Conservation (phyloP, 495 filamentous ascomycete species). For the Hypoxylon subgilvum region DNA sequence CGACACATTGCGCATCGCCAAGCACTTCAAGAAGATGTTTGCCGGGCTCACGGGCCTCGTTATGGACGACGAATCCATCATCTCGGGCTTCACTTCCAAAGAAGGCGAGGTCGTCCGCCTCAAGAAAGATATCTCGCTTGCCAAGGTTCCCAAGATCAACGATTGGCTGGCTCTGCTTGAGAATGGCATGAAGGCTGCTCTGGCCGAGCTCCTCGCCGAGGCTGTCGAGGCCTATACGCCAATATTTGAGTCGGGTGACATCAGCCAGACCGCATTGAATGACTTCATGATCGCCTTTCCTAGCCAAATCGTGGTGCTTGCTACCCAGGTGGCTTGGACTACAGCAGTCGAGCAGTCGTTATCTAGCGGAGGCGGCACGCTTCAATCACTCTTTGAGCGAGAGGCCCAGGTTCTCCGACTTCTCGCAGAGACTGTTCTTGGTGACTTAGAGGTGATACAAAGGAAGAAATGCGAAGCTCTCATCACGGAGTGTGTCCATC, state of each 20-base stretch:
- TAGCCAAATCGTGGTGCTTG: conserved; percentile 93
- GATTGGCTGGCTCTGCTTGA: conserved; percentile 95
- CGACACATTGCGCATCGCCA: conserved; percentile 91
- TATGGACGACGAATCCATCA: conserved; percentile 87
- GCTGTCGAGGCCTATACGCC: conserved; percentile 77
- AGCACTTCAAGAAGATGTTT: conserved; percentile 99
- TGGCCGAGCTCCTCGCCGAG: conserved; percentile 88
- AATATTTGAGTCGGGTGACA: conserved; percentile 68
- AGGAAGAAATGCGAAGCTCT: conserved; percentile 98
- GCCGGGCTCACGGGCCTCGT: conserved; percentile 88
- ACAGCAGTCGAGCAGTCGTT: conserved; percentile 77
- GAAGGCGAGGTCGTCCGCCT: conserved; percentile 90
- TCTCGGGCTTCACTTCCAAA: conserved; percentile 91
- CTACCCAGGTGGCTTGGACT: conserved; percentile 95
- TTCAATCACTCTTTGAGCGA: conserved; percentile 71
- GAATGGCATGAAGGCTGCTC: conserved; percentile 88
- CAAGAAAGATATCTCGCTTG: conserved; percentile 86
- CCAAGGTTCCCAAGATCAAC: conserved; percentile 94
- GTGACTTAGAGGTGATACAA: conserved; percentile 82
- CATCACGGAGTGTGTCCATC: conserved; percentile 98
- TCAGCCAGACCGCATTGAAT: conserved; percentile 71
- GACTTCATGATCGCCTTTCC: conserved; percentile 82
- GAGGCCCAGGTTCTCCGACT: conserved; percentile 81
- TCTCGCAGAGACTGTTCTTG: conserved; percentile 86
- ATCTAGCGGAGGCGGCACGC: conserved; percentile 67